These are phyloP conservation scores for Neurospora crassa DNA, from an alignment of 2,329 filamentous ascomycete species.

Conservation along the genomic window DNA sequence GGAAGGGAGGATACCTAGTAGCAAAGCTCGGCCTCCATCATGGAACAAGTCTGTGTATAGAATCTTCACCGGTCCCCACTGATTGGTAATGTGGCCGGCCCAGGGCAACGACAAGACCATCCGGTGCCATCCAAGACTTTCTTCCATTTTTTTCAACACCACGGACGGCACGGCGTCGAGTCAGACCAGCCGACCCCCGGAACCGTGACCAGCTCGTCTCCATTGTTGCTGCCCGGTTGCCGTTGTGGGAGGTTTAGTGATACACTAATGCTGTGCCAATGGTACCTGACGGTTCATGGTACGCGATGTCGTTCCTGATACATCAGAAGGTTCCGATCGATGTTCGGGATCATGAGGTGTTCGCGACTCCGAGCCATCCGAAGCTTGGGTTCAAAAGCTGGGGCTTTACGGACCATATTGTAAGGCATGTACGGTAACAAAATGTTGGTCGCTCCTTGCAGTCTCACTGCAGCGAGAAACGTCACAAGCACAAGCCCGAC, in stretches of 20 bases:
- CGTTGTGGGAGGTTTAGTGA: neutral
- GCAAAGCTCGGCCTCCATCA: neutral
- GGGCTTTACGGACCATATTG: neutral
- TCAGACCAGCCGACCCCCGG: neutral
- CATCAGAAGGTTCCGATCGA: neutral
- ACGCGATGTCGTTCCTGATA: neutral
- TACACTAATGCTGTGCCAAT: neutral
- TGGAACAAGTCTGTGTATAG: neutral
- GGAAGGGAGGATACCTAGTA: neutral
- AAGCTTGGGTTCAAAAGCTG: neutral
- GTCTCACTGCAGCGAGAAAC: neutral
- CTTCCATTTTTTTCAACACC: neutral
- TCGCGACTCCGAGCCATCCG: neutral
- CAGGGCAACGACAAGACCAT: neutral
- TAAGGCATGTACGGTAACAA: neutral
- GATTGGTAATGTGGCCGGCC: neutral
- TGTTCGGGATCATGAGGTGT: neutral
- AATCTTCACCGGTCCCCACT: neutral
- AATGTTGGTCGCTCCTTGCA: neutral
- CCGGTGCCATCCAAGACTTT: neutral
- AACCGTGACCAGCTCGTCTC: neutral
- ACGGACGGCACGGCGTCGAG: neutral
- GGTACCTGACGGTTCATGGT: neutral
- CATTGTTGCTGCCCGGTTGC: neutral
- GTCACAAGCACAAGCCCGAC: neutral